Evolutionary conservation across 257 asterid genomes (phyloP).

Genomic region (Jaltomata sinuosa): DNA sequence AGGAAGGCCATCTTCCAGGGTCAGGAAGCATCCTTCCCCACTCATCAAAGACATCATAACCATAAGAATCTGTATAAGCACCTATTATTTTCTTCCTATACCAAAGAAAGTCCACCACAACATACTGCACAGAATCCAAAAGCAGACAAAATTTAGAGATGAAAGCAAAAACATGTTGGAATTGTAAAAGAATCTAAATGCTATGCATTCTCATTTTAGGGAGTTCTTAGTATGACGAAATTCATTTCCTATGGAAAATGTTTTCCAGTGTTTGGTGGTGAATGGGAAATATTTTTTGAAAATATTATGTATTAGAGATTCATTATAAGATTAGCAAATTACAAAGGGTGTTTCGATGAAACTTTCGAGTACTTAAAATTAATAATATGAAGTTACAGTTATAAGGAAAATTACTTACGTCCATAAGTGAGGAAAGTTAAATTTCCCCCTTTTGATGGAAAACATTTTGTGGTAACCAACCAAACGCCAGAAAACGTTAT

Average conservation of each 20-base stretch:
- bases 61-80: slow-evolving; percentile 75
- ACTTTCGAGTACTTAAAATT: neutral
- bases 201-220: neutral
- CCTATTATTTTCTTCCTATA: slow-evolving; percentile 75
- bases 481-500: neutral
- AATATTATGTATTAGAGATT: neutral
- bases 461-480: neutral
- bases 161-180: neutral
- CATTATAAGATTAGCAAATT: neutral
- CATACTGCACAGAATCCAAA: slow-evolving; percentile 47
- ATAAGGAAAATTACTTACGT: neutral
- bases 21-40: slow-evolving; percentile 99
- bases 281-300: neutral
- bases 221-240: neutral
- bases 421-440: neutral
- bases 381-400: neutral
- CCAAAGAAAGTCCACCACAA: slow-evolving; percentile 98
- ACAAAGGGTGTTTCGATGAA: neutral
- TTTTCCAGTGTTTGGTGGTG: neutral
- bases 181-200: neutral
- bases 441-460: neutral
- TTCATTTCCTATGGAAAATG: neutral
- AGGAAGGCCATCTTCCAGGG: slow-evolving; percentile 89
- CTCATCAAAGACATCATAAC: slow-evolving; percentile 79
- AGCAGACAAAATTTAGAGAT: neutral